Conservation (phyloP, 768 basidiomycete genomes). For the Macrolepiota dolichaula region DNA sequence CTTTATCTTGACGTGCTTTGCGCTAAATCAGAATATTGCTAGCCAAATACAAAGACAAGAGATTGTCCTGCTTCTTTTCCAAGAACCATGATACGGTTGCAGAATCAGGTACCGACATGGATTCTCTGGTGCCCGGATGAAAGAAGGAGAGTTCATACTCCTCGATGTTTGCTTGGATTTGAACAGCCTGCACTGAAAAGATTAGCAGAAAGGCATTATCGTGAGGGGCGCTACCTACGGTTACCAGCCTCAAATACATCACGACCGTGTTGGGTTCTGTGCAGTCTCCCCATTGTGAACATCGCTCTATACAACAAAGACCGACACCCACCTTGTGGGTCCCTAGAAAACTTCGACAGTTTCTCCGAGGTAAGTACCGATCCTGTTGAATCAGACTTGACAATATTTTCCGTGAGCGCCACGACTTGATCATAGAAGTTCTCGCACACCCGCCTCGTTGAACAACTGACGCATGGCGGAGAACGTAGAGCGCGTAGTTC, state of each 20-base stretch:
- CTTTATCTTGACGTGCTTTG: slow-evolving; percentile 80
- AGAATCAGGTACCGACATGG: slow-evolving; percentile 58
- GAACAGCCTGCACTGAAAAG: slow-evolving; percentile 46
- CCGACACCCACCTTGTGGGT: not conserved
- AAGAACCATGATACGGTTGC: slow-evolving; percentile 72
- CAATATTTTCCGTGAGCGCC: slow-evolving; percentile 43
- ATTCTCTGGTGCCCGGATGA: slow-evolving; percentile 65
- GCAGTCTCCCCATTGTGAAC: not conserved
- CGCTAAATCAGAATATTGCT: not conserved
- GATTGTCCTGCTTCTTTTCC: slow-evolving; percentile 72
- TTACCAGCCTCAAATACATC: slow-evolving; percentile 74
- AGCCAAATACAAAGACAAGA: not conserved
- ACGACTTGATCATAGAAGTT: slow-evolving; percentile 63
- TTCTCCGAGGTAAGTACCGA: not conserved
- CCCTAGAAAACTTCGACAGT: slow-evolving; percentile 11
- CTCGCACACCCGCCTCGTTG: slow-evolving; percentile 59
- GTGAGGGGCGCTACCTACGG: slow-evolving; percentile 32
- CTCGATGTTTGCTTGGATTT: slow-evolving; percentile 64
- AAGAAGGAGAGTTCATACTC: slow-evolving; percentile 71
- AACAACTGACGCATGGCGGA: slow-evolving; percentile 48
- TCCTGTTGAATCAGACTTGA: not conserved
- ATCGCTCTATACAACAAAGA: not conserved
- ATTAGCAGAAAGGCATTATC: not conserved
- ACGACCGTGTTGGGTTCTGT: slow-evolving; percentile 11
- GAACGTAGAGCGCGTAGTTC: slow-evolving; percentile 48